Base-by-base conservation (phyloP, 2,329 filamentous ascomycete genomes). In the Eurotiales sp. region DNA sequence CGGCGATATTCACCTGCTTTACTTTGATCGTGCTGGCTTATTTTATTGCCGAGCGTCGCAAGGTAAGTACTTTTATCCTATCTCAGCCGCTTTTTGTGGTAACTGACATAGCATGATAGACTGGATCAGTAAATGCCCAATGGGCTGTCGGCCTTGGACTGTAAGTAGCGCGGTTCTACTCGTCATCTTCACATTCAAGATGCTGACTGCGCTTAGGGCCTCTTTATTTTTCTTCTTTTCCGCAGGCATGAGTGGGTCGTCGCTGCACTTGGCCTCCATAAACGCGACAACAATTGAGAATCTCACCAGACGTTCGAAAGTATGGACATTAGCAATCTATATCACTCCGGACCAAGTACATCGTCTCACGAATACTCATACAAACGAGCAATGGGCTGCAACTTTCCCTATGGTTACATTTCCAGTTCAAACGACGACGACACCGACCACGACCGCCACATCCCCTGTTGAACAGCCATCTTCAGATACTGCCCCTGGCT, bases 201-300 rank as follows among this genome's bases (percentile, higher is more conserved):
- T 48, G 27, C 30, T 53, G 11, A 49, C 15, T 19, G 21, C 12
- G 8, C 8, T 25, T 25, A 75, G 78, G 56, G 77, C 81, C 23
- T 79, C 74, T 11, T 77, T 96, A 52, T 96, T 96, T 62, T 82
- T 82, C 34, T 68, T 96, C n/a, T 97, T 97, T 68, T 78, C 86
- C 0, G 75, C 80, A 19, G 82, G 84, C 49, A 96, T 97, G 90
- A 79, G 85, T 2, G 63, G 79, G 34, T 91, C 85, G 42, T 88
- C 88, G 3, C 64, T 86, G 34, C 82, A 86, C 56, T 85, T 90
- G 61, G 79, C 86, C 34, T 70, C 86, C 42, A 72, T 79, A 48
- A 96, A 96, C 63, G 77, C 84, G 42, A 95, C 91, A 1, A 95
- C 90, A 15, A 85, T 99, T 53, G 93, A 99, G 65, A 81, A 85